A percentile compares a stretch with the other conserved stretches of the same genome.
Evolutionary conservation across 202 grass and related monocot species (phyloP).

Genomic region (Cymbopogon flexuosus): DNA sequence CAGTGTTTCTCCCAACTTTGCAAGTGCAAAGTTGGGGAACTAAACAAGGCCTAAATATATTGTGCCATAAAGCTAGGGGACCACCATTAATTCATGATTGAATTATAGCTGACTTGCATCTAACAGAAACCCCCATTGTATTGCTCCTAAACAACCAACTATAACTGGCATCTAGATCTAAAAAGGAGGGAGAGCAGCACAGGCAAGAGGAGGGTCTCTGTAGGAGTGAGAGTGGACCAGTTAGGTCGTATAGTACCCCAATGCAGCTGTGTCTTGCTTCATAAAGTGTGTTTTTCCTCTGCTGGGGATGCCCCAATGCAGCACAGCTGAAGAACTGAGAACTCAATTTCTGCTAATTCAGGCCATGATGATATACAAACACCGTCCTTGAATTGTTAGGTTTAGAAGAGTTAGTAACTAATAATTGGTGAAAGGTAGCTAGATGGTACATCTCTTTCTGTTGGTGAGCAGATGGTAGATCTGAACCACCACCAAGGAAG

Average conservation of each 20-base stretch:
- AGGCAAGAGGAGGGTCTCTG: not conserved
- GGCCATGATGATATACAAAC: not conserved
- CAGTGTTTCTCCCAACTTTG: no score
- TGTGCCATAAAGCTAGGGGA: not conserved
- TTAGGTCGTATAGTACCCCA: not conserved
- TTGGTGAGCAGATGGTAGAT: conserved; percentile 24
- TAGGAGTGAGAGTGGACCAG: conserved; percentile 4
- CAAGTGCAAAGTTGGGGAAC: no score
- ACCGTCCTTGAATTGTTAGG: not conserved
- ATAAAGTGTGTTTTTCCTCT: not conserved
- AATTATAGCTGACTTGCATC: conserved; percentile 20
- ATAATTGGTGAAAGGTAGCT: not conserved
- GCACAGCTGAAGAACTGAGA: not conserved
- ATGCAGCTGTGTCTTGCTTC: not conserved
- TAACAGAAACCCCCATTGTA: not conserved
- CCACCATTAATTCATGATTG: conserved; percentile 13
- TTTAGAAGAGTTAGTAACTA: not conserved
- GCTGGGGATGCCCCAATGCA: not conserved
- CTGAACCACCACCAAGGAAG: conserved; percentile 8
- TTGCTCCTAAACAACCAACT: conserved; percentile 17
- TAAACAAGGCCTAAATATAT: no score
- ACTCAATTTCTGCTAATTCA: not conserved
- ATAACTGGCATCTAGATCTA: conserved; percentile 29
- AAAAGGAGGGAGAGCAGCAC: conserved; percentile 16
- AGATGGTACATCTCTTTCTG: conserved; percentile 33